These are phyloP conservation scores for Botryosphaeria dothidea DNA, from an alignment of 2,329 filamentous ascomycete species.

Conservation along the genomic window DNA sequence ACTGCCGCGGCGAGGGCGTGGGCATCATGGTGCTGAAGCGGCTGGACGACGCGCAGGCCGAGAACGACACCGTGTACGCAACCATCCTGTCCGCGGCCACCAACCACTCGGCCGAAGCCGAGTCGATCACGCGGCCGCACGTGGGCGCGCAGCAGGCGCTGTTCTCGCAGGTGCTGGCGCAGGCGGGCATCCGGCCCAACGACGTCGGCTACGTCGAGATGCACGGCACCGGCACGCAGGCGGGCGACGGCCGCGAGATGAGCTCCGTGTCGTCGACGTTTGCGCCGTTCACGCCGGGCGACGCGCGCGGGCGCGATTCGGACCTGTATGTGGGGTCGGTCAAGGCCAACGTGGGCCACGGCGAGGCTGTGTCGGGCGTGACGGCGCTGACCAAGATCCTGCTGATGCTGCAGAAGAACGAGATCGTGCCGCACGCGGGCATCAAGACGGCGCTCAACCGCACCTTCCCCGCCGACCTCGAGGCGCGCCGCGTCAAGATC, in stretches of 20 bases:
- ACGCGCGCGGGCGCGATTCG: slow-evolving; percentile 17
- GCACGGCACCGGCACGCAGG: slow-evolving; percentile 34
- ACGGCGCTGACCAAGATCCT: slow-evolving; percentile 36
- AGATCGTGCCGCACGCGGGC: slow-evolving; percentile 62
- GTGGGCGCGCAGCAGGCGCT: slow-evolving; percentile 23
- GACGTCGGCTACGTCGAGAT: slow-evolving; percentile 32
- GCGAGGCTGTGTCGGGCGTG: slow-evolving; percentile 36
- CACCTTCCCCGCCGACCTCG: slow-evolving; percentile 59
- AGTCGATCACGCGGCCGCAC: slow-evolving; percentile 32
- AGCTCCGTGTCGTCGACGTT: slow-evolving; percentile 26
- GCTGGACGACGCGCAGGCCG: slow-evolving; percentile 33
- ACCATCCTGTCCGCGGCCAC: slow-evolving; percentile 36
- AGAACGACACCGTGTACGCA: slow-evolving; percentile 37
- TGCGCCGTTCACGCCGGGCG: too few relatives aligned
- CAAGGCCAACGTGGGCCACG: slow-evolving; percentile 39
- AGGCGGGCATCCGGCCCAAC: slow-evolving; percentile 37
- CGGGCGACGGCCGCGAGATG: slow-evolving; percentile 27
- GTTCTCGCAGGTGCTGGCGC: slow-evolving; percentile 25
- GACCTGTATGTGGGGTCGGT: slow-evolving; percentile 31
- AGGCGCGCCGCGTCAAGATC: slow-evolving; percentile 60
- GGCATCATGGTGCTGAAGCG: slow-evolving; percentile 35
- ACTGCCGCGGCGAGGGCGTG: slow-evolving; percentile 36
- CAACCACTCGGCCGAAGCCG: slow-evolving; percentile 43
- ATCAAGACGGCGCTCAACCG: slow-evolving; percentile 67
- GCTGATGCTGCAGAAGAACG: slow-evolving; percentile 35